A percentile compares a stretch with the other conserved stretches of the same genome.
Evolutionary conservation across 768 basidiomycete species (phyloP).

Genomic region (Candolleomyces efflorescens): DNA sequence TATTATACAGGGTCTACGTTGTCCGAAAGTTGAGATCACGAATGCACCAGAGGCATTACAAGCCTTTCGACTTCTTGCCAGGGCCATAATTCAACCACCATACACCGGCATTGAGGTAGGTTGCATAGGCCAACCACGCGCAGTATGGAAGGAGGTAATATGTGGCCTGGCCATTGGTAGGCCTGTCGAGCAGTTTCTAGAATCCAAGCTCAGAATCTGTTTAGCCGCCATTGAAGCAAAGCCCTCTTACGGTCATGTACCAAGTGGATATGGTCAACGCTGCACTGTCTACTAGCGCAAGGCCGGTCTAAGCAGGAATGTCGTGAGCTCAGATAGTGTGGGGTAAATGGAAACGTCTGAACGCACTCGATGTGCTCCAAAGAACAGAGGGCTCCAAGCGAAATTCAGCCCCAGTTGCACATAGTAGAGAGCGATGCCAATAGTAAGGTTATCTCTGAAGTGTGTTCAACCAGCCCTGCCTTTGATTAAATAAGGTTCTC

Average conservation of each 20-base stretch:
- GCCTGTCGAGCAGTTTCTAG: conserved; percentile 46
- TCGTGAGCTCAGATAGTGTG: background rate
- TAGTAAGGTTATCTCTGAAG: conserved; percentile 31
- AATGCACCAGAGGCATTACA: too few species aligned
- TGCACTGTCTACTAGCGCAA: conserved; percentile 52
- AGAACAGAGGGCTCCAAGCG: conserved; percentile 65
- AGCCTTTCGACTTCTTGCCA: background rate
- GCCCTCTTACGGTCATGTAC: conserved; percentile 52
- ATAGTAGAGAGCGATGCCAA: conserved; percentile 56
- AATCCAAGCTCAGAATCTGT: background rate
- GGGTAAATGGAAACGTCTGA: background rate
- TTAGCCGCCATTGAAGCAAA: background rate
- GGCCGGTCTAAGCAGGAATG: conserved; percentile 36
- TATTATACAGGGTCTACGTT: too few species aligned
- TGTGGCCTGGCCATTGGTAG: conserved; percentile 43
- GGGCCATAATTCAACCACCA: conserved; percentile 45
- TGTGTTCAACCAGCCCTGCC: conserved; percentile 11
- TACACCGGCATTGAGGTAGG: conserved; percentile 65
- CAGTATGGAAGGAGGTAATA: conserved; percentile 63
- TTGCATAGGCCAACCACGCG: conserved; percentile 60
- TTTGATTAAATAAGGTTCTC: background rate
- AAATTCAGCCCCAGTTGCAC: conserved; percentile 55
- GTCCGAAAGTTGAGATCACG: too few species aligned
- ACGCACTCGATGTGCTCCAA: conserved; percentile 42
- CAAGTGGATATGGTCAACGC: conserved; percentile 49